Percentiles rank a stretch among this genome's conserved stretches.
Evolutionary conservation across 306 rosid species (phyloP).

Genomic region (Malus orientalis): DNA sequence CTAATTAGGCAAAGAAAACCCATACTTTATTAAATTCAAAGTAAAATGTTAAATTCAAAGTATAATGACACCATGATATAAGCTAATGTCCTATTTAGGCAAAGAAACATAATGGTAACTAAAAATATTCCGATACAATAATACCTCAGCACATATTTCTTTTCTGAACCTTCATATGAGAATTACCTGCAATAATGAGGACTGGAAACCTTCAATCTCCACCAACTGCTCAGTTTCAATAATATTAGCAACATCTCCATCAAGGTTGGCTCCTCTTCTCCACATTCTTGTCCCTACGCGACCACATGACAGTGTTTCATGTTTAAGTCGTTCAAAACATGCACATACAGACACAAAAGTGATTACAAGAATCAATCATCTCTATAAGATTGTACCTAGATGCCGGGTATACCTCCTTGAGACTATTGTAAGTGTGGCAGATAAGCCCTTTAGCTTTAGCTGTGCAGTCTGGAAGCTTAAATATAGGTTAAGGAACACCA

Average conservation of each 20-base stretch:
- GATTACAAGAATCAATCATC: slow-evolving; percentile 2
- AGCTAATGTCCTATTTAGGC: not conserved
- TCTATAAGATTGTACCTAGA: slow-evolving; percentile 46
- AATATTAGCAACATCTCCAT: slow-evolving; percentile 90
- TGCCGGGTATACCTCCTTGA: slow-evolving; percentile 92
- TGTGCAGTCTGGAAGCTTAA: slow-evolving; percentile 72
- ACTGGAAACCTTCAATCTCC: slow-evolving; percentile 46
- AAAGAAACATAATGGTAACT: not conserved
- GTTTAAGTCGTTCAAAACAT: too few relatives aligned
- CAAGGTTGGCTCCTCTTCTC: slow-evolving; percentile 69
- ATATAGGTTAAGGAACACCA: slow-evolving; percentile 41
- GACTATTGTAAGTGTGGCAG: slow-evolving; percentile 39
- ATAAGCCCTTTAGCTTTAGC: slow-evolving; percentile 53
- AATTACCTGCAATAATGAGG: slow-evolving; percentile 74
- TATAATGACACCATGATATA: not conserved
- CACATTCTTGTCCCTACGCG: too few relatives aligned
- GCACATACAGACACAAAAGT: too few relatives aligned
- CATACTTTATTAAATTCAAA: too few relatives aligned
- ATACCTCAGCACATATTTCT: not conserved
- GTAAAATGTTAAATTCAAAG: too few relatives aligned
- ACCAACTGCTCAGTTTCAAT: slow-evolving; percentile 88
- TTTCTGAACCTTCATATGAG: slow-evolving; percentile 5
- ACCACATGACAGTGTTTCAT: too few relatives aligned
- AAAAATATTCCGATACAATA: not conserved
- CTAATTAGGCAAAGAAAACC: not conserved